Evolutionary conservation across 2,329 filamentous ascomycete genomes (phyloP).

Genomic region (Aspergillus neotritici): DNA sequence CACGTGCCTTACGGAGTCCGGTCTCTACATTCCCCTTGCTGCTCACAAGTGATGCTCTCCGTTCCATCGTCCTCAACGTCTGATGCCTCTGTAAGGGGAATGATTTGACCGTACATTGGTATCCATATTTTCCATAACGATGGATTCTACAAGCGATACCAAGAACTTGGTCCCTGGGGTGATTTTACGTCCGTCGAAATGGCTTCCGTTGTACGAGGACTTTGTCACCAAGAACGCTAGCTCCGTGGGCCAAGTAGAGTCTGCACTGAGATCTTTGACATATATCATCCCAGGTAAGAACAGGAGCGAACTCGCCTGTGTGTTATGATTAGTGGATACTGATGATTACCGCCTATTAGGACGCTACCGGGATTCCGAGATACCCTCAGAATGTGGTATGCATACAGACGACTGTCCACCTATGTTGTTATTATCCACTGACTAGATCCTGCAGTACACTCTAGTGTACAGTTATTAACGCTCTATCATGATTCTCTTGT

Average conservation of each 20-base stretch:
- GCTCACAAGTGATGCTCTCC: not conserved
- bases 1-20: constrained; percentile 19
- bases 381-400: constrained; percentile 79
- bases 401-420: not conserved
- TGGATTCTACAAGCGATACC: constrained; percentile 29
- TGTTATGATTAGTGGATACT: constrained; percentile 2
- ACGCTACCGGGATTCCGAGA: constrained; percentile 67
- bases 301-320: not conserved
- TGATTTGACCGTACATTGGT: no score
- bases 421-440: not conserved
- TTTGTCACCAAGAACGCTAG: constrained; percentile 94
- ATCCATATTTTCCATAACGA: constrained; percentile 12
- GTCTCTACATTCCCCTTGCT: not conserved
- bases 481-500: constrained; percentile 90
- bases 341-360: constrained; percentile 19
- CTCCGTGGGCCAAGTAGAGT: constrained; percentile 92
- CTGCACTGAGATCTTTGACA: constrained; percentile 81
- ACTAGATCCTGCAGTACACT: constrained; percentile 56
- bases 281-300: constrained; percentile 78
- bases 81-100: no score
- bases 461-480: constrained; percentile 80
- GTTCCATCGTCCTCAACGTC: no score
- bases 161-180: constrained; percentile 24
- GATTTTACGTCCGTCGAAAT: constrained; percentile 35
- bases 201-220: constrained; percentile 47